These are phyloP conservation scores for Hericium alpestre DNA, from an alignment of 768 basidiomycete genomes.

Conservation along the genomic window DNA sequence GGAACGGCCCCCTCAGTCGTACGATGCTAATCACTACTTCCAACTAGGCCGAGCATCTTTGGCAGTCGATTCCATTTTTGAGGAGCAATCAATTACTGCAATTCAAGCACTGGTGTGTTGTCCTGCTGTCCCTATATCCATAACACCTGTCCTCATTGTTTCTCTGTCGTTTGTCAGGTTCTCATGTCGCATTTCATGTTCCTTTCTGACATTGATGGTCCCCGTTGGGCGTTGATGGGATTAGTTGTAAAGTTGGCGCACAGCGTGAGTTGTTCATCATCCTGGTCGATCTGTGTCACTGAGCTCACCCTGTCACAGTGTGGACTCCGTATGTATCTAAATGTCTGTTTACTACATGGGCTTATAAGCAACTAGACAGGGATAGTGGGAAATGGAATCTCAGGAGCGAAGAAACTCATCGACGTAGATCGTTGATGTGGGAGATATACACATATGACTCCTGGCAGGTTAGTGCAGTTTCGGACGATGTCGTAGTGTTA, in stretches of 20 bases:
- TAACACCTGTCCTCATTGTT: not conserved
- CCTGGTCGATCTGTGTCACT: constrained; percentile 13
- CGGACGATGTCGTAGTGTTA: not conserved
- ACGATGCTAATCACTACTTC: constrained; percentile 49
- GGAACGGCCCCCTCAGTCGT: constrained; percentile 38
- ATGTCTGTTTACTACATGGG: constrained; percentile 11
- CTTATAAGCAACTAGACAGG: constrained; percentile 35
- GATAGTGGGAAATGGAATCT: constrained; percentile 60
- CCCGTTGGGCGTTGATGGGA: constrained; percentile 64
- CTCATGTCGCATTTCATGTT: constrained; percentile 44
- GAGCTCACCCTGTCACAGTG: constrained; percentile 8
- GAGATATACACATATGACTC: constrained; percentile 60
- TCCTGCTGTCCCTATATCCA: not conserved
- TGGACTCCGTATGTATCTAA: constrained; percentile 35
- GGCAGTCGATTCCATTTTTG: constrained; percentile 52
- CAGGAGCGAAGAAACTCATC: constrained; percentile 42
- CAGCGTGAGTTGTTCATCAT: constrained; percentile 34
- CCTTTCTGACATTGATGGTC: constrained; percentile 37
- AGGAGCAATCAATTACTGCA: constrained; percentile 50
- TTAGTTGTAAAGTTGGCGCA: constrained; percentile 61
- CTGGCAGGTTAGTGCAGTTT: constrained; percentile 42
- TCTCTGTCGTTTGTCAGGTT: constrained; percentile 27
- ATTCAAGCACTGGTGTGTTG: constrained; percentile 52
- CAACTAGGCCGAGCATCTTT: constrained; percentile 51
- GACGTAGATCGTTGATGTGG: constrained; percentile 51